Evolutionary conservation across 345 rosid genomes (phyloP), one percentile per base, ranked within the genome.

Genomic region (Sisymbrium altissimum): DNA sequence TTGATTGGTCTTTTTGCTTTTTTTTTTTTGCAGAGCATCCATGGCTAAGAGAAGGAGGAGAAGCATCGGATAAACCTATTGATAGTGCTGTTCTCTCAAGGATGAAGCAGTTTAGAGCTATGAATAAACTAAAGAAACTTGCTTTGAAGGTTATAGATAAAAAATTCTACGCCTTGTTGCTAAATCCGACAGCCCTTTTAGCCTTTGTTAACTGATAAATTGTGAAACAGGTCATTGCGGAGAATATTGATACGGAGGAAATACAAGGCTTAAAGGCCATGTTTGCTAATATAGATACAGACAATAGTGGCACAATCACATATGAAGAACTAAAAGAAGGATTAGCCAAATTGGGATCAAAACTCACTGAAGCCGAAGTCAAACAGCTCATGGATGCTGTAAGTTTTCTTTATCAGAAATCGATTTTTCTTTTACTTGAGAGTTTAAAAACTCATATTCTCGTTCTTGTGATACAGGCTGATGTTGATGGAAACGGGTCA

Each of bases 371-470:
- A 83, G 49, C 83, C 14, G 92, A 93, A 83, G 93, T 91, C 55
- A 70, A 82, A 77, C 94, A 89, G 72, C 96, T 93, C 60, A 89
- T 93, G 97, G 97, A 90, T 68, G 97, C 97, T 69, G 97, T 93
- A 81, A 84, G 87, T 72, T 64, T 35, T 10, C 58, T 25, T 7
- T 2, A 36, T 21, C 44, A 10, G 10, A 6, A 39, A 9, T 29
- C 2, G 5, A 46, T 3, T 25, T 40, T 63, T 3, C 52, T 2
- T 72, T 49, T 44, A 19, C 40, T 11, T 49, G 25, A 40, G 35
- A 6, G 38, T 38, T 45, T 14, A 11, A 21, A 14, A 25, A 35
- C 55, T 66, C 18, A 30, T 23, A 32, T 33, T 17, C 1, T 13
- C 50, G n/a, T 15, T n/a, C 49, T 59, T 57, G 9, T 41, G 38